Evolutionary conservation across 345 rosid species (phyloP), one percentile per base, ranked within the genome.

Genomic region (Xanthoceras sorbifolium): DNA sequence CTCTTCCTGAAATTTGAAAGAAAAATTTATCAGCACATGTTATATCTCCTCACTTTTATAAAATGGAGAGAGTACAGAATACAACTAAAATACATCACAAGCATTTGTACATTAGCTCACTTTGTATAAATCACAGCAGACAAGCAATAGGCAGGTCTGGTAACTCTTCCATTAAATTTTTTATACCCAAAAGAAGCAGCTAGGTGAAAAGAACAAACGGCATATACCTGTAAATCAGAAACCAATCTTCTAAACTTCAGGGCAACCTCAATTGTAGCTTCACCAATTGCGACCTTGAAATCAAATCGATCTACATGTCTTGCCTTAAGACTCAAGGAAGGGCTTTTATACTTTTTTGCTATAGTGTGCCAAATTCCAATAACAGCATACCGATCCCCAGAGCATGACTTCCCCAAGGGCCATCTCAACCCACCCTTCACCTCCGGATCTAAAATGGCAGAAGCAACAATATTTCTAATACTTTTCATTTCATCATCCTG

Each of bases 371-470:
- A 83, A 57, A 77, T 84, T 55, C 82, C 93, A 64, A 85, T 42
- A 15, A 87, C 80, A 28, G 48, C 69, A 73, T 72, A 88, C 78
- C 90, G 85, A 64, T 86, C 71, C 12, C 73, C 86, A 18, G 86
- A 83, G 63, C 80, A 74, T 77, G 77, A 46, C 85, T 80, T 83
- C 60, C 85, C 89, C 26, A 85, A 7, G 10, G 88, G 87, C 97
- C 96, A 91, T 81, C 89, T 86, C 75, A 92, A 69, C 48, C 97
- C 93, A 38, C 97, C 96, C 79, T 89, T 91, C 79, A 78, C 87
- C 54, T 81, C 84, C 9, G 89, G 81, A 85, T 90, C 94, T 75
- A 89, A 18, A 67, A 87, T 80, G 10, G 90, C 91, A 64, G 84
- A 83, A 77, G 72, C 74, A 46, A 94, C 64, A 76, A 92, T 71